Percentiles rank a stretch among this genome's conserved stretches.
Evolutionary conservation across 1,284 basidiomycete genomes (phyloP).

Genomic region (Austropuccinia psidii): DNA sequence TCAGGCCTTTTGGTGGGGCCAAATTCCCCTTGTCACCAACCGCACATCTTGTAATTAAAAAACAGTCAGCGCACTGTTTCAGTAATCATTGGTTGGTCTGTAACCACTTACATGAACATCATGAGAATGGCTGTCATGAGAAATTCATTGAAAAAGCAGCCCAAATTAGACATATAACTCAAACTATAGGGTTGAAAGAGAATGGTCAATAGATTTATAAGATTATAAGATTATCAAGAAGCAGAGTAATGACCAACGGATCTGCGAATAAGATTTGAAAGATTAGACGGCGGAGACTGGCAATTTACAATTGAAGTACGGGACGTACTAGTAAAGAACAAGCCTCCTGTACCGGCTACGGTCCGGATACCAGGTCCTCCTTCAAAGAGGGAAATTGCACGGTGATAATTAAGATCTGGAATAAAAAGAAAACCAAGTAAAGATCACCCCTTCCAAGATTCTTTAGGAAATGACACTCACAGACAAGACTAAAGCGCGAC

Average conservation of each 20-base stretch:
- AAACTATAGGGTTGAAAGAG: background rate
- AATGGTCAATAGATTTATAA: background rate
- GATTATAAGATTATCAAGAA: background rate
- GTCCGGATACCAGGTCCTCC: slow-evolving; percentile 18
- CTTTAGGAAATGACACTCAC: background rate
- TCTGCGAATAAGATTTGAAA: background rate
- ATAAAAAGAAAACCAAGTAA: background rate
- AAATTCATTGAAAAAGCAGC: slow-evolving; percentile 30
- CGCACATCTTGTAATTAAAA: background rate
- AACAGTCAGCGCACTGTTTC: background rate
- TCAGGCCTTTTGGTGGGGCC: slow-evolving; percentile 13
- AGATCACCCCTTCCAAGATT: background rate
- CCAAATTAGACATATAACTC: slow-evolving; percentile 15
- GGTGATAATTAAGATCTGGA: slow-evolving; percentile 21
- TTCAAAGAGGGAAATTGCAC: slow-evolving; percentile 27
- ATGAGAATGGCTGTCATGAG: slow-evolving; percentile 28
- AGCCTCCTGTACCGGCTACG: slow-evolving; percentile 9
- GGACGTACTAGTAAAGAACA: slow-evolving; percentile 29
- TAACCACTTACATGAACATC: slow-evolving; percentile 18
- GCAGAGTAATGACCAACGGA: background rate
- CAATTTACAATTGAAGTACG: background rate
- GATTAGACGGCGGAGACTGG: background rate
- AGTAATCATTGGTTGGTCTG: background rate
- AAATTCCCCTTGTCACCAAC: slow-evolving; percentile 12
- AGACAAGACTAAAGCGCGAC: background rate